These are phyloP conservation scores for Magnaporthales sp. DNA, from an alignment of 2,329 filamentous ascomycete genomes.

Conservation along the genomic window DNA sequence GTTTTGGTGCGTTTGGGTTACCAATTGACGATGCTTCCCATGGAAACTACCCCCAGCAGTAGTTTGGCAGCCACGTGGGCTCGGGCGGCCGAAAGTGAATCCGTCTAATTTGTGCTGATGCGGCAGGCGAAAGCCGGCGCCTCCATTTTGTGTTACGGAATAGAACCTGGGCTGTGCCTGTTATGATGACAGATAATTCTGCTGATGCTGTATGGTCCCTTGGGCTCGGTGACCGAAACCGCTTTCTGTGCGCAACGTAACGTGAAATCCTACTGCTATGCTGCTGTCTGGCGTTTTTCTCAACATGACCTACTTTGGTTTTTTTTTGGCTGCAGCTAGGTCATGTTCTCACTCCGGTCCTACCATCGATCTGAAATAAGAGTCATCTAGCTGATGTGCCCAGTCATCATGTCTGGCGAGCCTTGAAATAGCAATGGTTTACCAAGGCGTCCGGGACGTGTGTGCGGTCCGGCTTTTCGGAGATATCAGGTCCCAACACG, in stretches of 20 bases:
- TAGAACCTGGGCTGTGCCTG: not conserved
- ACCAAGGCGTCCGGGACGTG: not conserved
- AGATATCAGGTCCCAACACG: not conserved
- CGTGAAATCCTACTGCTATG: not conserved
- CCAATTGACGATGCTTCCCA: not conserved
- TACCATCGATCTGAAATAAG: not conserved
- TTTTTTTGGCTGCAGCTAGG: not conserved
- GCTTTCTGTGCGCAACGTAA: not conserved
- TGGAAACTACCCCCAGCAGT: not conserved
- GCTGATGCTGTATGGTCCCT: not conserved
- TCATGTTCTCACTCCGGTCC: not conserved
- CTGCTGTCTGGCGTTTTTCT: not conserved
- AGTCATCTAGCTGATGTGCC: not conserved
- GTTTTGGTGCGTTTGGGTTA: not conserved
- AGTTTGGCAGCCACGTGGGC: not conserved
- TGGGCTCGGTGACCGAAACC: not conserved
- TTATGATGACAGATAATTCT: not conserved
- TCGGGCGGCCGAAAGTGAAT: not conserved
- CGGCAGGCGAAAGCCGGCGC: not conserved
- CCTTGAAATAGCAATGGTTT: not conserved
- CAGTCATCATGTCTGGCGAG: not conserved
- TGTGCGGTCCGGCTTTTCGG: not conserved
- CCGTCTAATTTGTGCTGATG: not conserved
- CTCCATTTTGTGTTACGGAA: not conserved
- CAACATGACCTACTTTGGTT: not conserved